These are phyloP conservation scores for Fusarium sp. DNA, from an alignment of 2,329 filamentous ascomycete genomes.

Conservation along the genomic window DNA sequence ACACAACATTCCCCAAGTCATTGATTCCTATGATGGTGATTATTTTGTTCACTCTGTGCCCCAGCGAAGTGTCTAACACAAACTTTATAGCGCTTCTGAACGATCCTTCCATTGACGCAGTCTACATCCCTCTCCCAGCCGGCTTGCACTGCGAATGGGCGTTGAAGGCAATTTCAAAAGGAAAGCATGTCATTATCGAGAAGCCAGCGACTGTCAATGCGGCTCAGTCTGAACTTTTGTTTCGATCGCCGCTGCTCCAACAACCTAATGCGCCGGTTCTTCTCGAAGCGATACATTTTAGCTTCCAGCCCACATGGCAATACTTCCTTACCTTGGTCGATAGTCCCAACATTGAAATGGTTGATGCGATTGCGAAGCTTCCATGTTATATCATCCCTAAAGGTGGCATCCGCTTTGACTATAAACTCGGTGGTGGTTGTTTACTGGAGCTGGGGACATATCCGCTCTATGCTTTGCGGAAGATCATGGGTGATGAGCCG, in stretches of 20 bases:
- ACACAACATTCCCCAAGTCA: not conserved
- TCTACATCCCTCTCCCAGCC: not conserved
- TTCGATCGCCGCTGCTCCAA: not conserved
- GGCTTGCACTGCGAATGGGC: conserved; percentile 4
- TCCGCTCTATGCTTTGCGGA: no score
- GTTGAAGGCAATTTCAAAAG: not conserved
- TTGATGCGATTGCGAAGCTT: no score
- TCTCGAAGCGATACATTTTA: conserved; percentile 2
- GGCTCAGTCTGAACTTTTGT: not conserved
- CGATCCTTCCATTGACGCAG: not conserved
- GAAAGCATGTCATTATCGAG: not conserved
- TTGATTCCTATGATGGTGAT: not conserved
- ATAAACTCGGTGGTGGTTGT: no score
- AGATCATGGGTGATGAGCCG: no score
- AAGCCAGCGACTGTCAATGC: not conserved
- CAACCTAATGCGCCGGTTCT: not conserved
- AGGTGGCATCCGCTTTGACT: no score
- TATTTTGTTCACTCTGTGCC: no score
- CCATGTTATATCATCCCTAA: fast-evolving
- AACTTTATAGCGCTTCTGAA: not conserved
- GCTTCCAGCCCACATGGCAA: conserved; percentile 2
- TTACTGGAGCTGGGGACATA: no score
- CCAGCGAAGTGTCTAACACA: no score
- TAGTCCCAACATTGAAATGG: not conserved
- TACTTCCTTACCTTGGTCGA: not conserved